These are phyloP conservation scores for Linanthus parryae DNA, from an alignment of 148 eudicot genomes.

Conservation along the genomic window DNA sequence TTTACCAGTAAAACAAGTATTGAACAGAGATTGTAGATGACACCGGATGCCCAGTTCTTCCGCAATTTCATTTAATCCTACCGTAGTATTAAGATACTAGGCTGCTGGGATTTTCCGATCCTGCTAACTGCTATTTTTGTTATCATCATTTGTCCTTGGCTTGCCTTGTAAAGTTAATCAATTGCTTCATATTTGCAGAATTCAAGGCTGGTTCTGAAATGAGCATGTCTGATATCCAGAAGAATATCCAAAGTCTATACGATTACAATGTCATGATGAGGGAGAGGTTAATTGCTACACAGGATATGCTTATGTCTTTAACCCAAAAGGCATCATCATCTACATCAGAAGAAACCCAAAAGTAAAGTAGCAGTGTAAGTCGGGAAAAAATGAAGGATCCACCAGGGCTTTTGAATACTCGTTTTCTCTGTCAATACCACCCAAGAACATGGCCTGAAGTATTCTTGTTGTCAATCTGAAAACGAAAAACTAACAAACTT, in stretches of 20 bases:
- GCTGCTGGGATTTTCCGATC: background rate
- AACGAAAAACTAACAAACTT: no score
- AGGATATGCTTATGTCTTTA: constrained; percentile 42
- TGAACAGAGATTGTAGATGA: background rate
- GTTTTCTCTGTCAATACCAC: no score
- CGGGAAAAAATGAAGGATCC: no score
- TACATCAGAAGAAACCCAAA: constrained; percentile 6
- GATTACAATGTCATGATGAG: constrained; percentile 60
- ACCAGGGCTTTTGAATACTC: no score
- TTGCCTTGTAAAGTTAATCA: no score
- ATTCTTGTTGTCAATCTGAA: no score
- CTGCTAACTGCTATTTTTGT: background rate
- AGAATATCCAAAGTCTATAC: constrained; percentile 47
- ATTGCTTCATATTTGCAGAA: constrained; percentile 21
- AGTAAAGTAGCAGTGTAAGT: no score
- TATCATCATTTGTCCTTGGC: background rate
- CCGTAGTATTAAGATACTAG: no score
- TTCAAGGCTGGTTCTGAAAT: constrained; percentile 16
- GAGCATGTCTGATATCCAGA: constrained; percentile 41
- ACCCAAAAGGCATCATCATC: constrained; percentile 22
- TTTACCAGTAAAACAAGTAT: no score
- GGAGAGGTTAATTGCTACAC: constrained; percentile 47
- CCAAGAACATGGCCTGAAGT: no score
- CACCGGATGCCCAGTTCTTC: background rate
- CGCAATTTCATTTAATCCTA: no score